Conservation (phyloP, 2,329 filamentous ascomycete species). For the Rutstroemia sp. region DNA sequence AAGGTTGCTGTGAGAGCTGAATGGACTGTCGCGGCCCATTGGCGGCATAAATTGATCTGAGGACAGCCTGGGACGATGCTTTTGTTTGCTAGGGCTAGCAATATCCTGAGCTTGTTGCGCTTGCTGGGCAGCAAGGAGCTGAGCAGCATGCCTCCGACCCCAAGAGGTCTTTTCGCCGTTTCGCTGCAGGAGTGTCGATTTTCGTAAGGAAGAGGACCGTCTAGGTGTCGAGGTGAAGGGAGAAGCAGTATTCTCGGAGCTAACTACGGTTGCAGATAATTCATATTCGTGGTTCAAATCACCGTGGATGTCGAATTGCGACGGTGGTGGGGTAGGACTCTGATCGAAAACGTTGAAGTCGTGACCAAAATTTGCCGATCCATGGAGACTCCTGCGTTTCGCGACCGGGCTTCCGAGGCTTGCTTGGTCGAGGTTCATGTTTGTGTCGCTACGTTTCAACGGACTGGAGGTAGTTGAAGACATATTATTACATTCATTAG, state of each 20-base stretch:
- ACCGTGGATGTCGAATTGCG: constrained; percentile 46
- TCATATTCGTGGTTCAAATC: constrained; percentile 46
- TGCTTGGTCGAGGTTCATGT: constrained; percentile 77
- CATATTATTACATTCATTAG: constrained; percentile 34
- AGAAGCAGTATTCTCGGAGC: constrained; percentile 24
- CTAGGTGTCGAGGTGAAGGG: constrained; percentile 48
- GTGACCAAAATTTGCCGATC: constrained; percentile 52
- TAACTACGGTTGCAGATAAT: constrained; percentile 34
- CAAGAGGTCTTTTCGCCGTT: constrained; percentile 60
- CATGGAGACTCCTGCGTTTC: constrained; percentile 83
- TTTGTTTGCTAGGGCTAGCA: constrained; percentile 49
- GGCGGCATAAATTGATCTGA: constrained; percentile 70
- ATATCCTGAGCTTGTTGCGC: constrained; percentile 37
- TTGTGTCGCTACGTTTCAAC: constrained; percentile 83
- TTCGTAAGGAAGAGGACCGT: constrained; percentile 70
- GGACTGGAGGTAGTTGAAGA: constrained; percentile 65
- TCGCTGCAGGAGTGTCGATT: constrained; percentile 82
- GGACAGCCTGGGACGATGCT: constrained; percentile 63
- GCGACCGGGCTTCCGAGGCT: constrained; percentile 78
- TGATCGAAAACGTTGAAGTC: constrained; percentile 74
- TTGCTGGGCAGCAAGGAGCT: constrained; percentile 29
- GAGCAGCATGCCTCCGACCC: constrained; percentile 51
- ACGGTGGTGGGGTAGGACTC: constrained; percentile 33
- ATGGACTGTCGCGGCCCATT: constrained; percentile 55
- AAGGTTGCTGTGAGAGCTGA: constrained; percentile 47